Percentiles rank a stretch among this genome's conserved stretches.
Evolutionary conservation across 1,139 yeast species (phyloP).

Genomic region (Hanseniaspora uvarum): DNA sequence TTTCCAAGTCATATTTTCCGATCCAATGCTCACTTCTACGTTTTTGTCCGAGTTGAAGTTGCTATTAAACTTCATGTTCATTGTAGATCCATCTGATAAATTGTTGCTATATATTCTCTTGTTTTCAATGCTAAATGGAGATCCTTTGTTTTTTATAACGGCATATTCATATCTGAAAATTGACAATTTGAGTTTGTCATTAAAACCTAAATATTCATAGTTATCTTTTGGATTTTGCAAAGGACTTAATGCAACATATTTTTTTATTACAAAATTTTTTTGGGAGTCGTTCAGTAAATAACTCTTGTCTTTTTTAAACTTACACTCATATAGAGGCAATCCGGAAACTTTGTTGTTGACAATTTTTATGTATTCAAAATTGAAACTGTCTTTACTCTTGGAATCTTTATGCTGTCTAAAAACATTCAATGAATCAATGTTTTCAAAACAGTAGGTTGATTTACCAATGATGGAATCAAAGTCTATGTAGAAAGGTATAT

Average conservation of each 20-base stretch:
- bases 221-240: not conserved
- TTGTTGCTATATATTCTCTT: not conserved
- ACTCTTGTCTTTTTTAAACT: conserved; percentile 11
- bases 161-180: not conserved
- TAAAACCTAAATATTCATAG: conserved; percentile 1
- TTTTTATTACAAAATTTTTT: conserved; percentile 1
- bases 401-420: not conserved
- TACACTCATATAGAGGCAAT: conserved; percentile 9
- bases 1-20: not conserved
- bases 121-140: not conserved
- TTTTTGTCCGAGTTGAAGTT: not conserved
- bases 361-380: not conserved
- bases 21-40: not conserved
- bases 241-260: conserved; percentile 30
- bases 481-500: conserved; percentile 11
- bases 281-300: conserved; percentile 4
- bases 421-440: not conserved
- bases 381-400: not conserved
- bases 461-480: conserved; percentile 2
- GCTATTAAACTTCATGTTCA: not conserved
- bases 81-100: not conserved
- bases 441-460: conserved; percentile 13
- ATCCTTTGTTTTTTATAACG: not conserved
- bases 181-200: not conserved
- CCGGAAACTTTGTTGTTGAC: not conserved